Evolutionary conservation across 345 rosid genomes (phyloP).

Genomic region (Combretum micranthum): DNA sequence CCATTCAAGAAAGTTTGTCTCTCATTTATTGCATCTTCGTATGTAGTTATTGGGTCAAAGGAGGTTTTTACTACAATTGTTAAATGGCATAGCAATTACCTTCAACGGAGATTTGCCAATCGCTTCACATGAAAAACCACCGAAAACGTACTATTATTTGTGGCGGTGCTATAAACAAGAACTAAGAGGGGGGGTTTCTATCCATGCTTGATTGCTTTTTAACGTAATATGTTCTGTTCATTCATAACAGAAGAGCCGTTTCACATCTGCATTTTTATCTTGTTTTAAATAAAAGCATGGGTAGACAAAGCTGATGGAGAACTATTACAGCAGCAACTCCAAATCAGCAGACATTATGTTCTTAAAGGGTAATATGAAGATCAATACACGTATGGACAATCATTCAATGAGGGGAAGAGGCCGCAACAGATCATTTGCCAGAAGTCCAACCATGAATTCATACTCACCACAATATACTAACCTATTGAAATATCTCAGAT

Average conservation of each 20-base stretch:
- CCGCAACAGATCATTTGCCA: slow-evolving; percentile 2
- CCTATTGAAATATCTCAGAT: slow-evolving; percentile 18
- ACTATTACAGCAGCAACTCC: slow-evolving; percentile 12
- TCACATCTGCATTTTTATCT: neutral
- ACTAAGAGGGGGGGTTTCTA: no score
- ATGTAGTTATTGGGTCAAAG: no score
- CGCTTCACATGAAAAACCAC: no score
- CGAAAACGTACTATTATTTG: no score
- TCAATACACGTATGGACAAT: neutral
- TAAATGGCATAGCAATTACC: no score
- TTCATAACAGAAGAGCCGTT: neutral
- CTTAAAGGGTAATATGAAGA: slow-evolving; percentile 2
- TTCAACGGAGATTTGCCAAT: no score
- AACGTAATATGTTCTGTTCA: slow-evolving; percentile 4
- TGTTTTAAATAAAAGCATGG: slow-evolving; percentile 4
- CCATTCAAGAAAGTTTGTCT: no score
- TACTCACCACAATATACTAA: slow-evolving; percentile 9
- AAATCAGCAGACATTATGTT: slow-evolving; percentile 8
- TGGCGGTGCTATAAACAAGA: no score
- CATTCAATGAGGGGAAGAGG: slow-evolving; percentile 5
- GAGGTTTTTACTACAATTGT: no score
- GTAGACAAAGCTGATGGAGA: slow-evolving; percentile 12
- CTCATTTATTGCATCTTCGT: no score
- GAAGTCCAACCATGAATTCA: slow-evolving; percentile 8
- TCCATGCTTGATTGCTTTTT: neutral